These are phyloP conservation scores for Globisporangium orthogonon DNA, from an alignment of 352 stramenopile genomes.

Conservation along the genomic window DNA sequence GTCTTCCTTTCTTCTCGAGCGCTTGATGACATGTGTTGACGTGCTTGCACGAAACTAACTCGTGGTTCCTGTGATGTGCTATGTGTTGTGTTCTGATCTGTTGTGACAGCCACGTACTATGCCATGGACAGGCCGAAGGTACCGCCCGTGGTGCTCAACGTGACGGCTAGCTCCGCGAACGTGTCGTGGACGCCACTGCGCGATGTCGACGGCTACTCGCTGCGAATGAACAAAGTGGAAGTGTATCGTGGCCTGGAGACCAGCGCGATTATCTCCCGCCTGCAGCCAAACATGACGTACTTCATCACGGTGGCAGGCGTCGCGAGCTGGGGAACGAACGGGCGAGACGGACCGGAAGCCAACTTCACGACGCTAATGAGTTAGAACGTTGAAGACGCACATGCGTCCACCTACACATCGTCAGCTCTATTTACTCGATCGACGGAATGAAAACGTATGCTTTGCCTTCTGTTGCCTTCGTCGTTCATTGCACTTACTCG, in stretches of 20 bases:
- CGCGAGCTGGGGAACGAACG: slow-evolving; percentile 52
- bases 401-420: too few relatives aligned
- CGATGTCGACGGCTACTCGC: slow-evolving; percentile 58
- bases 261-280: slow-evolving; percentile 23
- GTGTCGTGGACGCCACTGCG: slow-evolving; percentile 45
- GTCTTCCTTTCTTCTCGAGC: not conserved
- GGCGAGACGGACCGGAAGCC: slow-evolving; percentile 33
- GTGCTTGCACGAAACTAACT: not conserved
- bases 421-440: not conserved
- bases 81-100: too few relatives aligned
- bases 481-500: not conserved
- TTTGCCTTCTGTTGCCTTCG: not conserved
- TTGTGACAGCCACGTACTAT: slow-evolving; percentile 47
- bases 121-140: slow-evolving; percentile 33
- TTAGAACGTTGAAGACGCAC: slow-evolving; percentile 1
- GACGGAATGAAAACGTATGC: too few relatives aligned
- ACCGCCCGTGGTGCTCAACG: slow-evolving; percentile 25
- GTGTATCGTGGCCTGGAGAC: slow-evolving; percentile 54
- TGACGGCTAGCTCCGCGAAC: slow-evolving; percentile 30
- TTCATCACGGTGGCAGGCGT: slow-evolving; percentile 67
- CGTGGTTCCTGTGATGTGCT: too few relatives aligned
- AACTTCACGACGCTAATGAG: slow-evolving; percentile 62
- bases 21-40: too few relatives aligned
- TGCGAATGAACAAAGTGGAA: slow-evolving; percentile 70
- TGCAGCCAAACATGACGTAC: slow-evolving; percentile 68